A percentile compares a stretch with the other conserved stretches of the same genome.
Evolutionary conservation across 768 basidiomycete genomes (phyloP).

Genomic region (Suillus americanus): DNA sequence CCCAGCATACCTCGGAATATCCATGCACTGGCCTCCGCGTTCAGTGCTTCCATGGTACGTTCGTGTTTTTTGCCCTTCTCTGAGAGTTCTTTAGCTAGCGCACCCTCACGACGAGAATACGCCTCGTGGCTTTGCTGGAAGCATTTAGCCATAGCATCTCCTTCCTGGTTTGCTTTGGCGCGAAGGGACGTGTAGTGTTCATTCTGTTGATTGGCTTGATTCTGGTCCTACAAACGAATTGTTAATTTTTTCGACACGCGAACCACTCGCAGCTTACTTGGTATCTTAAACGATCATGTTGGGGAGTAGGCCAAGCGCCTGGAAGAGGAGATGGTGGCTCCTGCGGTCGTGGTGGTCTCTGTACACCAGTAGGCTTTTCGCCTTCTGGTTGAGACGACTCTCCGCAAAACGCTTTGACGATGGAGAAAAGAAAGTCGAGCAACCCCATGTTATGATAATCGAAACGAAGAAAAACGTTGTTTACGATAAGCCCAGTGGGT

Average conservation of each 20-base stretch:
- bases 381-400: slow-evolving; percentile 15
- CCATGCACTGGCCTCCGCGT: slow-evolving; percentile 83
- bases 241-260: background rate
- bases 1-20: slow-evolving; percentile 57
- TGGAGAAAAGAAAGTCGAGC: slow-evolving; percentile 25
- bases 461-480: background rate
- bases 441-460: slow-evolving; percentile 19
- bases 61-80: slow-evolving; percentile 80
- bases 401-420: slow-evolving; percentile 26
- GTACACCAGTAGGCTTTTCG: background rate
- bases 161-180: slow-evolving; percentile 73
- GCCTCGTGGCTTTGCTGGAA: slow-evolving; percentile 77
- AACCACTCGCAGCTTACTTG: slow-evolving; percentile 13
- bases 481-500: background rate
- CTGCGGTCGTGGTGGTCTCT: background rate
- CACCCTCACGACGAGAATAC: slow-evolving; percentile 72
- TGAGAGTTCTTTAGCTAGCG: slow-evolving; percentile 77
- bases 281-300: slow-evolving; percentile 14
- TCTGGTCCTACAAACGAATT: slow-evolving; percentile 42
- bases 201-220: slow-evolving; percentile 67
- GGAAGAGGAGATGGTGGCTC: slow-evolving; percentile 11
- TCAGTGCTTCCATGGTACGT: slow-evolving; percentile 72
- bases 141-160: slow-evolving; percentile 71
- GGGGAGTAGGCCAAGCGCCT: slow-evolving; percentile 8
- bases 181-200: slow-evolving; percentile 70